Percentiles rank a stretch among this genome's conserved stretches.
These are phyloP conservation scores for Pachyrhizus erosus DNA, from an alignment of 306 rosid species.

Conservation along the genomic window DNA sequence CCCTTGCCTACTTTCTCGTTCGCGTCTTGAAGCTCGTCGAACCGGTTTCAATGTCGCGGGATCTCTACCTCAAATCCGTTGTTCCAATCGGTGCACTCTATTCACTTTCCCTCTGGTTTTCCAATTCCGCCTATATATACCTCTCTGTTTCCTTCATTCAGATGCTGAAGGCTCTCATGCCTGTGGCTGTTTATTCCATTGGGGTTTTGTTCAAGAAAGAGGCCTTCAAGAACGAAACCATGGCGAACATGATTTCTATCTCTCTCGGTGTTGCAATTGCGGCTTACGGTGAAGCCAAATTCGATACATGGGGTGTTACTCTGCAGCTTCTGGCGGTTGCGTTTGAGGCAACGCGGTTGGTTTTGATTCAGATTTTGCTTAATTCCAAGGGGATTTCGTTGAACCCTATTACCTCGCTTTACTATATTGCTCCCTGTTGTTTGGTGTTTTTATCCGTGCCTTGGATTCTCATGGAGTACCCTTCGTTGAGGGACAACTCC, in stretches of 20 bases:
- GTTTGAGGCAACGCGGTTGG: constrained; percentile 90
- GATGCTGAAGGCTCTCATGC: constrained; percentile 97
- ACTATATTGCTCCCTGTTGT: constrained; percentile 96
- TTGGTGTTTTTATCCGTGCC: constrained; percentile 76
- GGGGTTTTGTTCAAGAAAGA: constrained; percentile 76
- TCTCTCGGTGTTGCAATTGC: constrained; percentile 88
- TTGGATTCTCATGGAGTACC: constrained; percentile 83
- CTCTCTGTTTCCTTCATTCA: constrained; percentile 94
- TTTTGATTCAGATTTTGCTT: constrained; percentile 83
- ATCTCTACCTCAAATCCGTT: constrained; percentile 75
- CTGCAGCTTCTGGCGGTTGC: constrained; percentile 86
- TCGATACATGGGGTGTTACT: constrained; percentile 72
- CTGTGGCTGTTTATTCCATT: constrained; percentile 89
- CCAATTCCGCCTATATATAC: constrained; percentile 87
- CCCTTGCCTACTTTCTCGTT: constrained; percentile 81
- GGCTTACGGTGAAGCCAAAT: constrained; percentile 89
- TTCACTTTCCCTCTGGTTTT: constrained; percentile 91
- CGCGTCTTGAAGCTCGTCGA: constrained; percentile 89
- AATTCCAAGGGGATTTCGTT: constrained; percentile 81
- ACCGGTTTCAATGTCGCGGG: constrained; percentile 85
- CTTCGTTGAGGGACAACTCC: constrained; percentile 74
- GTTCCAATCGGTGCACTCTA: constrained; percentile 98
- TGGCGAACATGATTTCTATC: constrained; percentile 90
- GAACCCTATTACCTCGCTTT: constrained; percentile 94
- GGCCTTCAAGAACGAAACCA: constrained; percentile 67